Base-by-base conservation (phyloP, 805 yeast species). In the Kodamaea kakaduensis region DNA sequence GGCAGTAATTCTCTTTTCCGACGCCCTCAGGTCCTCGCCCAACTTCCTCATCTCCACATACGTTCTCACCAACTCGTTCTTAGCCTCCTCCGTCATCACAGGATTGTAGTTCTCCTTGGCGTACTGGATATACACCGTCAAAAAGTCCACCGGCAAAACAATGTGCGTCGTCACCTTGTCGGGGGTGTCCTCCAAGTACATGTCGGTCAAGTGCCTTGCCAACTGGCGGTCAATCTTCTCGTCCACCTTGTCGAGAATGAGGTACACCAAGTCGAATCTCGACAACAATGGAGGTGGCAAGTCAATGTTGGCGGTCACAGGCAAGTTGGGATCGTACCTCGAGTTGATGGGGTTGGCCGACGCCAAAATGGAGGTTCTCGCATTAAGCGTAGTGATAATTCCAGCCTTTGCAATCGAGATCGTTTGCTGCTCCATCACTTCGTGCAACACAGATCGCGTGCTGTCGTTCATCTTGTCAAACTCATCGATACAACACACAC, bases 341-440 rank as follows among this genome's bases (percentile, higher is more conserved):
- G 97, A 90, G 43, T 93, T 90, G 44, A 93, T 89, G 9, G 98
- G 98, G 58, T 93, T 93, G 1, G 98, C 98, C 25, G 96, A 84
- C 0, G 98, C 98, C 38, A 93, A 67, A 44, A 93, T 83, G 1
- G 97, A 90, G 0, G 97, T 90, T 61, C 98, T 75, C 1, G 98
- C 98, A 58, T 93, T 93, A 42, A 93, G 69, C 0, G 97, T 93
- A 5, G 98, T 93, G 51, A 93, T 93, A 53, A 93, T 93, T 41
- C 98, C 98, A 1, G 98, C 98, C 54, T 93, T 93, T 20, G 98
- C 98, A 52, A 93, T 87, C 7, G 97, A 88, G 28, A 93, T 93
- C 1, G 98, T 93, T 60, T 93, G 98, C 58, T 93, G 98, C 66
- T 93, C 98, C 98, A 93, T 93, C 8, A 93, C 98, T 70, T 93